Evolutionary conservation across 2,329 filamentous ascomycete genomes (phyloP), one percentile per base, ranked within the genome.

Genomic region (Aspergillus carbonarius): DNA sequence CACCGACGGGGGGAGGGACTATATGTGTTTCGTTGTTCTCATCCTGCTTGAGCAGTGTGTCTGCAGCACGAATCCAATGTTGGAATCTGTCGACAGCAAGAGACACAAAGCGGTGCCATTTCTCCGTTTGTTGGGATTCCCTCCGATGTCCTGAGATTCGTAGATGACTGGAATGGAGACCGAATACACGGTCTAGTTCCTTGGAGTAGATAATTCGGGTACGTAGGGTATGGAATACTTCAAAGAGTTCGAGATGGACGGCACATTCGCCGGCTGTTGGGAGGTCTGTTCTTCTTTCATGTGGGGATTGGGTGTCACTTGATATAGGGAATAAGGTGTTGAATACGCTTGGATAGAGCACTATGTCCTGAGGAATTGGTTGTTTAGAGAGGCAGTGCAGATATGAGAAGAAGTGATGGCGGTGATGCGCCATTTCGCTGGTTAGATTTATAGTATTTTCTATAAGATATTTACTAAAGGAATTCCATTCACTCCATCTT

Each of bases 1-100:
- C 72, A 87, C 84, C 85, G 23, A 88, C 69, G 0, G 86, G 86
- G 1, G 84, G 85, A 20, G 88, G 25, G n/a, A n/a, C n/a, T 30
- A 53, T 25, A 12, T 51, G 15, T 6, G 30, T 30, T 10, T 17
- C 6, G n/a, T 34, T 46, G 1, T 17, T 12, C 10, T 30, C 27
- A 7, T 17, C 7, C 8, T 17, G 17, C 23, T 46, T 17, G 3
- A 46, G 39, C 18, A 35, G 30, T 1, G 18, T 34, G 7, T 64
- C 57, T 8, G 54, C 34, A 1, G 40, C 25, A 25, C 27, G 46
- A 8, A 63, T 52, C 63, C 63, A 65, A 7, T 20, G 1, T 23
- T 52, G 25, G 12, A 65, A 65, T 5, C 62, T 54, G 7, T 17
- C 52, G 2, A 57, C 63, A 4, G 52, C 58, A 4, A 65, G 48